These are phyloP conservation scores for Tinospora cordifolia DNA, from an alignment of 164 flowering plant genomes.

Conservation along the genomic window DNA sequence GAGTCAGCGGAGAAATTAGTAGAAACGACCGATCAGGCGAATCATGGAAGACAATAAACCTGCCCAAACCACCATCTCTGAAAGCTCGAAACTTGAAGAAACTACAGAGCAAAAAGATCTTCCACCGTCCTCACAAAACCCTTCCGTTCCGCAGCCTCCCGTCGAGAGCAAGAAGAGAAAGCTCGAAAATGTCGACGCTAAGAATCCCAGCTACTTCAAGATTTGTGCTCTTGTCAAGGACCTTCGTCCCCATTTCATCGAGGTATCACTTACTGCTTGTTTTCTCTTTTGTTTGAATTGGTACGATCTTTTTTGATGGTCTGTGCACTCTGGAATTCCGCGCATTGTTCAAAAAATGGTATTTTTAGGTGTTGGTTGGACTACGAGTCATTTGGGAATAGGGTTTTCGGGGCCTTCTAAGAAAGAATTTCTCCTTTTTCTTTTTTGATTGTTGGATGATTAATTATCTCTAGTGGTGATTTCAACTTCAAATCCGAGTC, in stretches of 20 bases:
- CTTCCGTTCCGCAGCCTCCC: constrained; percentile 6
- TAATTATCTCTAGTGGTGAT: no score
- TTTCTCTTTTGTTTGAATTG: no score
- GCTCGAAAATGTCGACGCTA: constrained; percentile 19
- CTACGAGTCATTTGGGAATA: not conserved
- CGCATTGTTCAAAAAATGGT: no score
- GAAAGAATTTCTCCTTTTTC: no score
- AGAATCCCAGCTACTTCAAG: constrained; percentile 33
- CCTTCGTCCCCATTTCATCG: constrained; percentile 53
- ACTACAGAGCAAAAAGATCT: no score
- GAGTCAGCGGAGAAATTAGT: no score
- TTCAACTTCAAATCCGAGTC: no score
- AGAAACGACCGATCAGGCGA: not conserved
- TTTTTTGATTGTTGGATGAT: no score
- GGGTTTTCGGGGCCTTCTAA: no score
- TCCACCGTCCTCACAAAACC: not conserved
- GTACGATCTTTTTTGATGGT: no score
- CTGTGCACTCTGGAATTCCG: no score
- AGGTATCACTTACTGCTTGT: constrained; percentile 24
- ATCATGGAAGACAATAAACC: not conserved
- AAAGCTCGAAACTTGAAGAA: not conserved
- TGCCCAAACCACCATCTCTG: not conserved
- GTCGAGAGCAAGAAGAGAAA: constrained; percentile 34
- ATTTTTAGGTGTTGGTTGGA: not conserved
- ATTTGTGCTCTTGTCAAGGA: constrained; percentile 42